Evolutionary conservation across 495 filamentous ascomycete species (phyloP).

Genomic region (Astrothelium macrocarpum): DNA sequence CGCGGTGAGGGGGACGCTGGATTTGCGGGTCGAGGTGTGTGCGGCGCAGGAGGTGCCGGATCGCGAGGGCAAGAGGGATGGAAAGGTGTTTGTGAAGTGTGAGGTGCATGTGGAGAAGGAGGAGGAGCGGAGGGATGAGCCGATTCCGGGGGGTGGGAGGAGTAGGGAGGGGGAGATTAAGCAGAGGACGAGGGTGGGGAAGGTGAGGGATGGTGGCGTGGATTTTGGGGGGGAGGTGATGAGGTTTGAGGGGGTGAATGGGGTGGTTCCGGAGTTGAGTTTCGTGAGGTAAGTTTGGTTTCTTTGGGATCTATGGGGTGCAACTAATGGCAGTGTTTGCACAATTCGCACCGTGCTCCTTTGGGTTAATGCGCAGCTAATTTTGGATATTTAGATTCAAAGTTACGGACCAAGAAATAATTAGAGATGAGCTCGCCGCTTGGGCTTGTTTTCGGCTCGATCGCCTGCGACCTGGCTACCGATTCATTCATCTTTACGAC

Average conservation of each 20-base stretch:
- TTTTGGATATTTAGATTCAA: slow-evolving; percentile 52
- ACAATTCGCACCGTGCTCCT: too few relatives aligned
- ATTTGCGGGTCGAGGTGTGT: slow-evolving; percentile 45
- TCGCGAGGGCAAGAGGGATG: slow-evolving; percentile 48
- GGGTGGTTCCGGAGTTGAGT: slow-evolving; percentile 65
- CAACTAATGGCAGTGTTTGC: too few relatives aligned
- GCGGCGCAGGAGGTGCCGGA: slow-evolving; percentile 50
- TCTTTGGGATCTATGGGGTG: neutral
- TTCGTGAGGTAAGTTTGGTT: slow-evolving; percentile 57
- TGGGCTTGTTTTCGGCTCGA: slow-evolving; percentile 87
- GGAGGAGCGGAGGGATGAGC: slow-evolving; percentile 29
- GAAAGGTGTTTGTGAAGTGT: slow-evolving; percentile 71
- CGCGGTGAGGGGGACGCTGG: slow-evolving; percentile 37
- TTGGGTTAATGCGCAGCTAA: neutral
- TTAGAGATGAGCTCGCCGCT: slow-evolving; percentile 63
- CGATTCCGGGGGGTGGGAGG: slow-evolving; percentile 38
- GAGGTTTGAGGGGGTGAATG: slow-evolving; percentile 49
- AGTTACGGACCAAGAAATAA: slow-evolving; percentile 71
- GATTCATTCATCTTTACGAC: slow-evolving; percentile 66
- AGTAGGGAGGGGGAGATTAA: slow-evolving; percentile 56
- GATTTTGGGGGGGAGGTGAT: slow-evolving; percentile 60
- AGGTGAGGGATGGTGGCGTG: slow-evolving; percentile 46
- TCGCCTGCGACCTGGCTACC: slow-evolving; percentile 61
- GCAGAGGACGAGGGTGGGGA: slow-evolving; percentile 50
- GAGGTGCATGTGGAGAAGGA: slow-evolving; percentile 68